A percentile compares a stretch with the other conserved stretches of the same genome.
Conservation (phyloP, 257 asterid species). For the Penstemon barbatus region DNA sequence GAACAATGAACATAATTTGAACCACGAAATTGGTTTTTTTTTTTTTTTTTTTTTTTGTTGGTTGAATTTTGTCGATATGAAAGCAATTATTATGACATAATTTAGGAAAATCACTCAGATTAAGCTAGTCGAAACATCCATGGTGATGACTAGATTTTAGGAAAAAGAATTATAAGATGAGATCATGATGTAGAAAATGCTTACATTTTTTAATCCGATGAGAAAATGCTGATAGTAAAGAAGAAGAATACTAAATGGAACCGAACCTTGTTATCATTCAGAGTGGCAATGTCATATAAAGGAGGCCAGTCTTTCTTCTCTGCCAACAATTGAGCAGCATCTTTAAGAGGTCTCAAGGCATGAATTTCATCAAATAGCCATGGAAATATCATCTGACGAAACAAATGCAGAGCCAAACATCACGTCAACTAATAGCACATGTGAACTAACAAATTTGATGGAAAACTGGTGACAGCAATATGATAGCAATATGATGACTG, state of each 20-base stretch:
- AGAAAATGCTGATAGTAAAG: slow-evolving; percentile 1
- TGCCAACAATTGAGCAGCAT: slow-evolving; percentile 71
- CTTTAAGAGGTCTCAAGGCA: slow-evolving; percentile 77
- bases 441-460: neutral
- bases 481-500: slow-evolving; percentile 1
- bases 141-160: neutral
- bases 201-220: neutral
- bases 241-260: slow-evolving; percentile 3
- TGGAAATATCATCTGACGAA: slow-evolving; percentile 83
- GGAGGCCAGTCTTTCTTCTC: slow-evolving; percentile 94
- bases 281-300: slow-evolving; percentile 50
- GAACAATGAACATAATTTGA: neutral
- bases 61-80: neutral
- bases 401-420: slow-evolving; percentile 6
- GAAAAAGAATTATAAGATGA: neutral
- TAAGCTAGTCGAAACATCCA: neutral
- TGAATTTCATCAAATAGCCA: slow-evolving; percentile 91
- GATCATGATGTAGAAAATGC: neutral
- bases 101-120: neutral
- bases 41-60: neutral
- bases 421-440: neutral
- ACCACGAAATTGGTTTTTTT: neutral
- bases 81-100: too few species aligned
- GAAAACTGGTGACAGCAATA: neutral
- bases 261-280: slow-evolving; percentile 73